These are phyloP conservation scores for Emericellopsis atlantica DNA, from an alignment of 2,329 filamentous ascomycete species.

Conservation along the genomic window DNA sequence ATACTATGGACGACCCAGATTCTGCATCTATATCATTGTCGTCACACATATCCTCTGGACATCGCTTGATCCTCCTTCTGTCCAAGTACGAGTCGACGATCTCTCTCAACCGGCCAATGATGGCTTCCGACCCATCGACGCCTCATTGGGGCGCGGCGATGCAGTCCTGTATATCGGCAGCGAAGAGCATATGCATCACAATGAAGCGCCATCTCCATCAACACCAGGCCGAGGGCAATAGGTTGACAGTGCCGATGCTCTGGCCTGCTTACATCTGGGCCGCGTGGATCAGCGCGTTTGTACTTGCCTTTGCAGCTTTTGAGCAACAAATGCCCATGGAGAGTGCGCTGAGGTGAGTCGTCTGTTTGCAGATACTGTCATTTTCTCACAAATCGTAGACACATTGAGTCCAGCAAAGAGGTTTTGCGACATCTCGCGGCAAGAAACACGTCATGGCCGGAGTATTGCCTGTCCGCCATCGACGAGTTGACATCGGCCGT, in stretches of 20 bases:
- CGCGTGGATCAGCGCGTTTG: conserved; percentile 35
- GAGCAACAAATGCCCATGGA: conserved; percentile 25
- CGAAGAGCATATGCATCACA: conserved; percentile 30
- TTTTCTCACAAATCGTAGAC: conserved; percentile 7
- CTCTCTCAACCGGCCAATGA: conserved; percentile 34
- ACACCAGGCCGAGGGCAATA: conserved; percentile 1
- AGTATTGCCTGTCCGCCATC: conserved; percentile 17
- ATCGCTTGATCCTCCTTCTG: conserved; percentile 27
- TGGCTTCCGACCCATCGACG: conserved; percentile 28
- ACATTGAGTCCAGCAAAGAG: conserved; percentile 15
- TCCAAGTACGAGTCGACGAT: conserved; percentile 37
- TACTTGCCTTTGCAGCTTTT: conserved; percentile 35
- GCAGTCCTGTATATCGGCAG: conserved; percentile 37
- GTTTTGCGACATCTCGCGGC: conserved; percentile 13
- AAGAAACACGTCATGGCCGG: conserved; percentile 18
- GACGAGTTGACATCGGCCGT: conserved; percentile 17
- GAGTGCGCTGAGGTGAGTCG: conserved; percentile 24
- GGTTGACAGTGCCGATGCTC: conserved; percentile 18
- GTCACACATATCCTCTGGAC: conserved; percentile 14
- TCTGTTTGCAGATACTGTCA: neutral
- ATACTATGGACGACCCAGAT: conserved; percentile 5
- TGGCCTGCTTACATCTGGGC: conserved; percentile 41
- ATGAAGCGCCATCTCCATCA: conserved; percentile 15
- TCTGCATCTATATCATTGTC: neutral
- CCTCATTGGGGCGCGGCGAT: conserved; percentile 32